Evolutionary conservation across 2,329 filamentous ascomycete species (phyloP), one percentile per base, ranked within the genome.

Genomic region (Phaeoacremonium minimum): DNA sequence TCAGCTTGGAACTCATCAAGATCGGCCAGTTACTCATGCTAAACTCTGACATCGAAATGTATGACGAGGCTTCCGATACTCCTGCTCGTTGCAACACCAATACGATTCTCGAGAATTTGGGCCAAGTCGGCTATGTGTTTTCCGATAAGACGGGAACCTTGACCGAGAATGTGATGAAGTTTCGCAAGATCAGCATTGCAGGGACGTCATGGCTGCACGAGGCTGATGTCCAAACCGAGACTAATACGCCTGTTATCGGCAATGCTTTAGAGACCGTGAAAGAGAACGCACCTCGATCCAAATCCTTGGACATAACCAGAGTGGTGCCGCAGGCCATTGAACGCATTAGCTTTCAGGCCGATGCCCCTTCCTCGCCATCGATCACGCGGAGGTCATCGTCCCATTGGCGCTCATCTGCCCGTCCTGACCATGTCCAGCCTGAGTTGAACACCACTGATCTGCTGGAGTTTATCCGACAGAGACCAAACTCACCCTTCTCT

Each of bases 91-190:
- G 89, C 47, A 87, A 91, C 46, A 96, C 90, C 1, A 95, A 93
- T 18, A 96, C 91, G 1, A 96, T 97, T 53, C 82, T 96, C 41
- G 90, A 96, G 54, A 91, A 97, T 52, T 70, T 96, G 1, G 90
- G 90, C 1, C 91, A 96, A 63, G 80, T 97, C 41, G 87, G 74
- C 46, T 93, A 94, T 51, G 78, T 95, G 15, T 95, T 97, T 50
- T 94, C 88, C 0, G 90, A 96, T 59, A 96, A 96, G 65, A 96
- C 90, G 0, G 90, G 90, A 2, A 97, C 90, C 0, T 67, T 97
- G 46, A 97, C 90, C 2, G 89, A 96, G 50, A 97, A 97, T 47
- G 73, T 88, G 9, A 96, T 97, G 91, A 87, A 88, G 44, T 96
- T 96, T 55, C 83, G 90, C 30, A 95, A 94, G 56, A 75, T 96